phyloP scores from a whole-genome alignment of 2,329 filamentous ascomycete species.

The Ceratocystis cacaofunesta region DNA sequence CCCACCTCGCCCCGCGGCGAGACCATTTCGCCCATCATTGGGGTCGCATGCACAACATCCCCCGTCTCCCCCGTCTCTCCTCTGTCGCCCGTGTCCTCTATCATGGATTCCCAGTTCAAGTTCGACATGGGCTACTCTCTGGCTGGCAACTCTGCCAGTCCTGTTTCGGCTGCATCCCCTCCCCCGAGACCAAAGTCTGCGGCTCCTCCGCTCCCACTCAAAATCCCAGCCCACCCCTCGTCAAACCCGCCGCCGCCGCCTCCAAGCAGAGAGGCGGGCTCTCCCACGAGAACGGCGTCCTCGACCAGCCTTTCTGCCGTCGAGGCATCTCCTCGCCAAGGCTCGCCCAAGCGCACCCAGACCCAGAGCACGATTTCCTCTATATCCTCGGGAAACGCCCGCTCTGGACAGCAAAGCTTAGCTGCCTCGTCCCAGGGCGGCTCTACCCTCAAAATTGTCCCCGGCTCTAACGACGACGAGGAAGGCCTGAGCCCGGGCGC shows the following conservation, averaged over 20 bases:
- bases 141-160: not conserved
- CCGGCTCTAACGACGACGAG: not conserved
- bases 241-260: conserved; percentile 6
- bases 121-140: not conserved
- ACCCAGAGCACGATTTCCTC: conserved; percentile 15
- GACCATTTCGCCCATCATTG: not conserved
- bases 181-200: conserved; percentile 6
- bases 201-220: conserved; percentile 9
- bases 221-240: conserved; percentile 3
- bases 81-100: not conserved
- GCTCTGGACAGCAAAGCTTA: not conserved
- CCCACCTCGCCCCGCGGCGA: conserved; percentile 5
- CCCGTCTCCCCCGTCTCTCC: not conserved
- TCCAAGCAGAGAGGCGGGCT: not conserved
- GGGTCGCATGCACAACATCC: conserved; percentile 11
- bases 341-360: conserved; percentile 10
- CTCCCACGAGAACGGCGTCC: conserved; percentile 10
- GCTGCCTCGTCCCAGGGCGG: conserved; percentile 4
- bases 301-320: conserved; percentile 7
- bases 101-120: not conserved
- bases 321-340: conserved; percentile 11
- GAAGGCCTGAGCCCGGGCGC: not conserved
- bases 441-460: conserved; percentile 7
- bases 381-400: conserved; percentile 4
- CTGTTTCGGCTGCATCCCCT: not conserved